Percentiles rank a stretch among this genome's conserved stretches.
Conservation (phyloP, 495 filamentous ascomycete genomes). For the Delitschia confertaspora region DNA sequence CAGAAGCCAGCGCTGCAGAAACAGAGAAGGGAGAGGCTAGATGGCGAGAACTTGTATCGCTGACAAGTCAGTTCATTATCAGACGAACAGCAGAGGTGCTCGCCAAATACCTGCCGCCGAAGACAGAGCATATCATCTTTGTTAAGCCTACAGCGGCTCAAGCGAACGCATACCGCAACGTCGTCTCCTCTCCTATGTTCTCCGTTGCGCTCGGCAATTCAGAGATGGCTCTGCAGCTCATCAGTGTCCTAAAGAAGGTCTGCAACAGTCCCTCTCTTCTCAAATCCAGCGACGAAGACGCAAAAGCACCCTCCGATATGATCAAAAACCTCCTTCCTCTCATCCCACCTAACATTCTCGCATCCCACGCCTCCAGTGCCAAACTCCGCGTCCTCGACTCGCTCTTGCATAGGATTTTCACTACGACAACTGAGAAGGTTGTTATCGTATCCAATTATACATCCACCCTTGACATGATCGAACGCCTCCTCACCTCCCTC, state of each 20-base stretch:
- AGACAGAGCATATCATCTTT: constrained; percentile 70
- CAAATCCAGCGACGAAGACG: constrained; percentile 37
- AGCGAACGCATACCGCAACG: constrained; percentile 56
- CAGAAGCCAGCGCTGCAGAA: constrained; percentile 55
- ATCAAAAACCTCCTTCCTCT: constrained; percentile 45
- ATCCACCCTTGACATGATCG: constrained; percentile 62
- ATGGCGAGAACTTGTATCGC: constrained; percentile 55
- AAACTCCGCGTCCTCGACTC: constrained; percentile 67
- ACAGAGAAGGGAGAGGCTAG: constrained; percentile 65
- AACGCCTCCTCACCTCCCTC: constrained; percentile 53
- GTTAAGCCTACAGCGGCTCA: constrained; percentile 65
- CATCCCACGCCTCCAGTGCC: constrained; percentile 51
- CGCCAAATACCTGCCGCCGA: constrained; percentile 63
- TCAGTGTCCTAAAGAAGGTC: constrained; percentile 72
- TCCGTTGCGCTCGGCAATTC: constrained; percentile 55
- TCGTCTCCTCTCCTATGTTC: constrained; percentile 63
- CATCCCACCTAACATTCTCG: constrained; percentile 51
- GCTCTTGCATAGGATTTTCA: constrained; percentile 54
- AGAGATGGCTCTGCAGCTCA: constrained; percentile 63
- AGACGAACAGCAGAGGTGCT: constrained; percentile 68
- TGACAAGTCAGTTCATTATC: constrained; percentile 67
- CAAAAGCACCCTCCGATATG: constrained; percentile 33
- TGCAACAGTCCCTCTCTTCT: constrained; percentile 71
- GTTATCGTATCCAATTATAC: constrained; percentile 81
- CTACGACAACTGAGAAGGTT: constrained; percentile 57